Evolutionary conservation across 2,329 filamentous ascomycete species (phyloP), one percentile per base, ranked within the genome.

Genomic region (Fusarium sp.): DNA sequence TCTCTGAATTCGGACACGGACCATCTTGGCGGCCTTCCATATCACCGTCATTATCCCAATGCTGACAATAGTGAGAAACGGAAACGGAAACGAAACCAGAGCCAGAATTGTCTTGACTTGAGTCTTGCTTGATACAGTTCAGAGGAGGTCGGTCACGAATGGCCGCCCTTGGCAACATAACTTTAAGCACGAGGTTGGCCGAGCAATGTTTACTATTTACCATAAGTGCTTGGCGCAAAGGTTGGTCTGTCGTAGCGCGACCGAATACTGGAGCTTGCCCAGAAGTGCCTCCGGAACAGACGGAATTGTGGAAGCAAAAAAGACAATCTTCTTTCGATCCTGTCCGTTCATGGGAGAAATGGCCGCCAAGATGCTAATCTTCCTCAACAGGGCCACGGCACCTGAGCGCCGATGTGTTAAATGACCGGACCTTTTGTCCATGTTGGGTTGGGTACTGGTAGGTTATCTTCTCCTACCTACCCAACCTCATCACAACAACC

Each of bases 1-100:
- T 62, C 68, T 73, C 60, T 69, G 37, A 68, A 64, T 58, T 59
- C 51, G 41, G 63, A 62, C 72, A 71, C 65, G 58, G 72, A 54
- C 64, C 69, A 68, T 61, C 68, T 69, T 55, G 47, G 54, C 55
- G 54, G 43, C 47, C 55, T 65, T 42, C 60, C 37, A 66, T 65
- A 71, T 70, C 63, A 41, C 60, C 47, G 59, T 54, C 63, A 55
- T 55, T 59, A 46, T 32, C 51, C 59, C 62, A 50, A 59, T 62
- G 53, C 59, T 57, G 25, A 11, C 40, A 58, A 55, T 21, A 37
- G 54, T 40, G 41, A 32, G 47, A 40, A 50, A 40, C 41, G 20
- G 46, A 41, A 45, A 32, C 51, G 27, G 27, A 54, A 43, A 45
- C 48, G 54, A 37, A 63, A 21, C 42, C 40, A 43, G 32, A 45